A percentile compares a stretch with the other conserved stretches of the same genome.
Conservation (phyloP, 768 basidiomycete species). For the Lyophyllum decastes region DNA sequence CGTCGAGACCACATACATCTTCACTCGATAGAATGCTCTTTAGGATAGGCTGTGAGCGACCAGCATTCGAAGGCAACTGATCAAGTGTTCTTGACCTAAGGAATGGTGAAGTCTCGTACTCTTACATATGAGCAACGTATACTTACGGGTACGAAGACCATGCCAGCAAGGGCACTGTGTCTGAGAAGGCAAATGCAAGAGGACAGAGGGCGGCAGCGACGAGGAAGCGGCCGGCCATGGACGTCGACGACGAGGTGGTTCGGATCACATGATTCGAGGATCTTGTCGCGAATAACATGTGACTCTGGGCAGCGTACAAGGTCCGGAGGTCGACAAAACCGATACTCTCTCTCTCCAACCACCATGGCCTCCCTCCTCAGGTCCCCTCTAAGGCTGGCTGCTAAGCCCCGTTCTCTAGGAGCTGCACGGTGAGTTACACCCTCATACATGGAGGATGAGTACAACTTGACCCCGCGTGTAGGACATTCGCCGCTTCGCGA, state of each 20-base stretch:
- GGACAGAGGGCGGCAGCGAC: constrained; percentile 47
- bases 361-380: constrained; percentile 18
- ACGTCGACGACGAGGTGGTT: neutral
- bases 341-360: neutral
- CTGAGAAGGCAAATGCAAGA: constrained; percentile 55
- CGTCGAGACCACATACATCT: constrained; percentile 63
- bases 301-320: neutral
- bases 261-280: constrained; percentile 4
- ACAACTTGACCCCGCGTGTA: constrained; percentile 14
- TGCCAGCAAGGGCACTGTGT: constrained; percentile 64
- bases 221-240: constrained; percentile 46
- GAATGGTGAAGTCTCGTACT: neutral
- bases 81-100: constrained; percentile 52
- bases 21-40: constrained; percentile 43
- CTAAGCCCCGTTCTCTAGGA: constrained; percentile 4
- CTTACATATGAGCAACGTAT: neutral
- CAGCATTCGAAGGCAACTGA: constrained; percentile 33
- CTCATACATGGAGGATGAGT: neutral
- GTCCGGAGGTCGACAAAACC: neutral
- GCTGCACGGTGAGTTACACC: constrained; percentile 7
- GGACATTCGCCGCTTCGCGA: constrained; percentile 39
- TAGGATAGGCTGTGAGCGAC: constrained; percentile 38
- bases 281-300: constrained; percentile 10
- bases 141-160: constrained; percentile 73
- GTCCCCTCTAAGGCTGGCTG: constrained; percentile 12